Evolutionary conservation across 2,329 filamentous ascomycete genomes (phyloP).

Genomic region (Amesomyces nigricolor): DNA sequence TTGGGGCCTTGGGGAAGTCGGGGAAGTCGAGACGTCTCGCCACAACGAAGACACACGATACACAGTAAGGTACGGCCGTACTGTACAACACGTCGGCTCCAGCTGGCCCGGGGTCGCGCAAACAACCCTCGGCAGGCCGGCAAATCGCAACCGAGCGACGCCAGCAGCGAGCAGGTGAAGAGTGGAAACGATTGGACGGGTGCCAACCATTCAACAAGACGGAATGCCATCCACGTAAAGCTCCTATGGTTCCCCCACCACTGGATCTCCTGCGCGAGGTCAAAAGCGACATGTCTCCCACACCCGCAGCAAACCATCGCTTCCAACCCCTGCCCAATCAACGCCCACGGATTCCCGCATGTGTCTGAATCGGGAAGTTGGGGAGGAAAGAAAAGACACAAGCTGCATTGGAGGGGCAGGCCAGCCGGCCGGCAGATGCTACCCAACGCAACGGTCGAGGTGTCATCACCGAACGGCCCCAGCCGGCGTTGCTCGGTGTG

Average conservation of each 20-base stretch:
- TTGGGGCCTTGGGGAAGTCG: background rate
- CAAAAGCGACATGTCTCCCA: too few relatives aligned
- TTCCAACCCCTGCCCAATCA: slow-evolving; percentile 7
- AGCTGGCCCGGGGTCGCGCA: background rate
- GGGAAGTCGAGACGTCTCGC: background rate
- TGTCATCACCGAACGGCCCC: too few relatives aligned
- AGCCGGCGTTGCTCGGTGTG: too few relatives aligned
- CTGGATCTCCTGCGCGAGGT: too few relatives aligned
- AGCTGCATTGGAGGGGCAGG: background rate
- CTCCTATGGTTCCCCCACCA: background rate
- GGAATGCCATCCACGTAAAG: too few relatives aligned
- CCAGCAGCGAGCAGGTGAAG: background rate
- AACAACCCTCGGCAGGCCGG: background rate
- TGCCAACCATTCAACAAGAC: too few relatives aligned
- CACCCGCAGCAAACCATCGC: background rate
- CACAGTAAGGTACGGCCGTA: slow-evolving; percentile 9
- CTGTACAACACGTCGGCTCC: slow-evolving; percentile 2
- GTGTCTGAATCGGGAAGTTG: slow-evolving; percentile 12
- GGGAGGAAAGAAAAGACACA: background rate
- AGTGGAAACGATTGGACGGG: background rate
- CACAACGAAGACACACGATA: background rate
- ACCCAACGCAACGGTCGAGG: background rate
- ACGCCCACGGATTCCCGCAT: slow-evolving; percentile 1
- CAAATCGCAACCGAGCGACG: background rate
- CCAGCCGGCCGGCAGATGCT: background rate